Base-by-base conservation (phyloP, 129 eudicot species). In the Flaveria brownii region DNA sequence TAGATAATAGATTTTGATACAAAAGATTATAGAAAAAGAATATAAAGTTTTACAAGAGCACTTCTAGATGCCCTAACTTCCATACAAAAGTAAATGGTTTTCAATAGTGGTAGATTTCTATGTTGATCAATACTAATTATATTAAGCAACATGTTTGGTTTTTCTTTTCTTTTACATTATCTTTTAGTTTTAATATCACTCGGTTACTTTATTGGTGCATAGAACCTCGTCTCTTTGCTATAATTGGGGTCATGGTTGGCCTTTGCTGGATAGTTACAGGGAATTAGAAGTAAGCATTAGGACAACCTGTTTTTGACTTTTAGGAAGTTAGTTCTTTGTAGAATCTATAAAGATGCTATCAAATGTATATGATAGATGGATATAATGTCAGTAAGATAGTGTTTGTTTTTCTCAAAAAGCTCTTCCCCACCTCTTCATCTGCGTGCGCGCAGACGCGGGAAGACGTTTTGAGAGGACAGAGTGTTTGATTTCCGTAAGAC, bases 261-360 rank as follows among this genome's bases (percentile, higher is more conserved):
- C 45, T 78, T 70, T 57, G 25, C 59, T 12, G 16, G 63, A 59
- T 57, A 46, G 23, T 28, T 57, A 17, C 16, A 26, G 46, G 61
- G 62, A 26, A 59, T 57, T 56, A 71, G 16, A 57, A 70, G 70
- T 25, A 77, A 77, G 39, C 55, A 41, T 52, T 36, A 26, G 22
- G 46, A 57, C 42, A 78, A 56, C 25, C 33, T 57, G 49, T 49
- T 74, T 14, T 43, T 59, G 60, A 43, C 60, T 26, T 78, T 45
- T 78, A 50, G 52, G 39, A 78, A 69, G 70, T 56, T 70, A 70
- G 4, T 45, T 55, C 54, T 77, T 68, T 68, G 26, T 56, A 42
- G 16, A 36, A 55, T 23, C 18, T 54, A 41, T 39, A 16, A 54
- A 0, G 43, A 11, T n/a, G 41, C 22, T 13, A 13, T 73, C 20